Percentiles rank a stretch among this genome's conserved stretches.
Conservation (phyloP, 1,284 basidiomycete genomes). For the Naganishia albida region DNA sequence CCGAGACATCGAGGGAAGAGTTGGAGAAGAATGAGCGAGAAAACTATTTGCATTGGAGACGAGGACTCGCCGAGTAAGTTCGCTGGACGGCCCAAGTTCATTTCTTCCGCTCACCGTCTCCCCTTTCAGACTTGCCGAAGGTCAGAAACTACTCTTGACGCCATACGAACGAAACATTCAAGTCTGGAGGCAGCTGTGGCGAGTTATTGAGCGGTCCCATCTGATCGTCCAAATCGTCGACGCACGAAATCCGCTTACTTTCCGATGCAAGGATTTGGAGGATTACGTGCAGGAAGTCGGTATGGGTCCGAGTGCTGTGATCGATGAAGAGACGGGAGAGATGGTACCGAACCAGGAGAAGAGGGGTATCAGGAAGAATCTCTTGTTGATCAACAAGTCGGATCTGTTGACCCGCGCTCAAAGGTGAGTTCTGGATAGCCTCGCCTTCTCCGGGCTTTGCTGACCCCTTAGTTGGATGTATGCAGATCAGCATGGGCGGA, state of each 20-base stretch:
- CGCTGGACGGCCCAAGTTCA: conserved; percentile 7
- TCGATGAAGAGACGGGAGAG: conserved; percentile 69
- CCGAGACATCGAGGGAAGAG: conserved; percentile 70
- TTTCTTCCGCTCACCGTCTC: conserved; percentile 8
- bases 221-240: conserved; percentile 94
- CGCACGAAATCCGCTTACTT: conserved; percentile 85
- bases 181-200: conserved; percentile 95
- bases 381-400: conserved; percentile 94
- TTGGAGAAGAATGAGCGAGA: conserved; percentile 85
- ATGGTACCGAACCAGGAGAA: conserved; percentile 53
- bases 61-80: conserved; percentile 81
- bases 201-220: conserved; percentile 89
- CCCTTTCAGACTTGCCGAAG: conserved; percentile 48
- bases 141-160: conserved; percentile 71
- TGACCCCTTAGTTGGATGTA: background rate
- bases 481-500: conserved; percentile 78
- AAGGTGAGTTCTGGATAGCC: conserved; percentile 59
- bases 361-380: conserved; percentile 67
- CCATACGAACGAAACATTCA: conserved; percentile 95
- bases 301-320: conserved; percentile 64
- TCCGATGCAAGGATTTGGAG: conserved; percentile 90
- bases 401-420: conserved; percentile 87
- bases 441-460: background rate
- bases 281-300: conserved; percentile 81
- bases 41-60: conserved; percentile 85